Conservation (phyloP, 345 rosid genomes). For the Aquilaria yunnanensis region DNA sequence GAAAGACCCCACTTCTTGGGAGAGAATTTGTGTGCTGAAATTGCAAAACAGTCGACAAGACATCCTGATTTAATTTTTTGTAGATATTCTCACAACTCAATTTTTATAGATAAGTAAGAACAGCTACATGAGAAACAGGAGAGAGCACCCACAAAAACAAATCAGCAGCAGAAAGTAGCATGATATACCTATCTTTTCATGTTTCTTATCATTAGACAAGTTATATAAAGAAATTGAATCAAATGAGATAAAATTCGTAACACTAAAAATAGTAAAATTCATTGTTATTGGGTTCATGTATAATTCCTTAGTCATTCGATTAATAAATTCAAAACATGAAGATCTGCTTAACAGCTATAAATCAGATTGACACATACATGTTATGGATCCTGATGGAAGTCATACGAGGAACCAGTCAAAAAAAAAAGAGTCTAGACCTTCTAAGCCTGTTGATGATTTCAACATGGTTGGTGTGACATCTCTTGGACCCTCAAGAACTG, state of each 20-base stretch:
- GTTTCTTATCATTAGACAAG: too few relatives aligned
- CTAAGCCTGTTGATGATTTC: constrained; percentile 80
- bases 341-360: neutral
- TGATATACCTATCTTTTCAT: too few relatives aligned
- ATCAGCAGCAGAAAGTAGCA: too few relatives aligned
- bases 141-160: too few relatives aligned
- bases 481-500: constrained; percentile 85
- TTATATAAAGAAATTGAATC: too few relatives aligned
- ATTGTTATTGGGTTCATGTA: too few relatives aligned
- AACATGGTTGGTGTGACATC: constrained; percentile 68
- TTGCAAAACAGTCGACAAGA: constrained; percentile 3
- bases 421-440: constrained; percentile 35
- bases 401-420: neutral
- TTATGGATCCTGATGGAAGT: too few relatives aligned
- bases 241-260: too few relatives aligned
- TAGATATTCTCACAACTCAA: neutral
- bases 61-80: neutral
- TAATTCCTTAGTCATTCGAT: too few relatives aligned
- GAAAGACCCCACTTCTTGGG: constrained; percentile 92
- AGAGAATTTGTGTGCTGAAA: constrained; percentile 55
- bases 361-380: neutral
- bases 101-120: too few relatives aligned
- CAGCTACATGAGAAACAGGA: too few relatives aligned
- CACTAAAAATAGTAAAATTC: too few relatives aligned
- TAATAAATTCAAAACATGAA: constrained; percentile 4